A percentile compares a stretch with the other conserved stretches of the same genome.
Evolutionary conservation across 176 grass and related monocot species (phyloP).

Genomic region (Hsuehochloa calcarea): DNA sequence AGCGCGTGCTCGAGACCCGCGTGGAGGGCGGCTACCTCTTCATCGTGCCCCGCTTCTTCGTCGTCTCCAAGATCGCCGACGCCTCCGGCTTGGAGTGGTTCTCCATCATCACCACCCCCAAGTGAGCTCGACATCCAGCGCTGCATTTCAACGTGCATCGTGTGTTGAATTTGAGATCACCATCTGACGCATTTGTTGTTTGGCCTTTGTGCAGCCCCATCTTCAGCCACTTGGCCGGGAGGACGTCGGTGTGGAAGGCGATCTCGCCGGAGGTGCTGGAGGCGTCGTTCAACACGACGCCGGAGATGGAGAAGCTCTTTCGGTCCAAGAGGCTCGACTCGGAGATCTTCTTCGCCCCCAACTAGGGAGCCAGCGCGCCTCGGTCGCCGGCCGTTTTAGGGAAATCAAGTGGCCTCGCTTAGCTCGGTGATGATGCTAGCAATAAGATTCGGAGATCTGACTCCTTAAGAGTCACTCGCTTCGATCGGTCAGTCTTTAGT

Average conservation of each 20-base stretch:
- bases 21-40: slow-evolving; percentile 61
- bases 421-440: not conserved
- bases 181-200: not conserved
- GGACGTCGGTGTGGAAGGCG: slow-evolving; percentile 89
- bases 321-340: slow-evolving; percentile 74
- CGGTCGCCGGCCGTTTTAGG: not conserved
- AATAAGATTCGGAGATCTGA: too few species aligned
- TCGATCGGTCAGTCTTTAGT: not conserved
- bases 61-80: slow-evolving; percentile 89
- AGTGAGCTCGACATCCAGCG: slow-evolving; percentile 34
- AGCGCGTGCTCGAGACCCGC: slow-evolving; percentile 58
- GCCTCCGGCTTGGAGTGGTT: slow-evolving; percentile 81
- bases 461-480: not conserved
- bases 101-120: slow-evolving; percentile 90
- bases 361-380: not conserved
- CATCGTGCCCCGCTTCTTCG: slow-evolving; percentile 82
- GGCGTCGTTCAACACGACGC: slow-evolving; percentile 60
- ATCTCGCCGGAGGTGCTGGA: slow-evolving; percentile 70
- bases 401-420: not conserved
- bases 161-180: not conserved
- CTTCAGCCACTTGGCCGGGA: slow-evolving; percentile 72
- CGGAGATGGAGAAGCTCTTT: slow-evolving; percentile 78
- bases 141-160: too few species aligned
- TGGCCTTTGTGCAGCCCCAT: slow-evolving; percentile 48
- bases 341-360: slow-evolving; percentile 87